Evolutionary conservation across 192 early-diverging fungal species (phyloP).

Genomic region (Linnemannia zychae): DNA sequence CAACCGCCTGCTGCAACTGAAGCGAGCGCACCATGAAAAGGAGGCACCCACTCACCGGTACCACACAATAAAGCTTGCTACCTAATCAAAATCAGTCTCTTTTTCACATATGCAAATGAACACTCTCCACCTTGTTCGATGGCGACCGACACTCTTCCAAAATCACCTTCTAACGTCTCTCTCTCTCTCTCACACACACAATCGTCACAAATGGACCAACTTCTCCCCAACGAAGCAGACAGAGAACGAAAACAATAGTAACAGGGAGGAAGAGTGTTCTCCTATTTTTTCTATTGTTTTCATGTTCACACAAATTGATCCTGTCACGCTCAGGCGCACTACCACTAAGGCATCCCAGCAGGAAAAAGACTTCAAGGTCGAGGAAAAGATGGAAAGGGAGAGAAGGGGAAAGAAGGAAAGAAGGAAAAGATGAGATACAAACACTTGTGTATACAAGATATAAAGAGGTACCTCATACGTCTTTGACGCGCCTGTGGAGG

Average conservation of each 20-base stretch:
- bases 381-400: not conserved
- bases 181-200: not conserved
- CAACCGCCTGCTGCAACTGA: no score
- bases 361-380: not conserved
- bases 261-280: not conserved
- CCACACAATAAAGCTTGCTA: no score
- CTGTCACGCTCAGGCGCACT: not conserved
- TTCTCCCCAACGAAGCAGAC: not conserved
- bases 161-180: not conserved
- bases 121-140: not conserved
- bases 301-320: not conserved
- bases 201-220: not conserved
- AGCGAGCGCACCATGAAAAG: no score
- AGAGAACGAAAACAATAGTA: not conserved
- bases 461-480: no score
- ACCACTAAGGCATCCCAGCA: not conserved
- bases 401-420: not conserved
- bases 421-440: not conserved
- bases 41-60: no score
- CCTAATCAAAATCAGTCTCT: no score
- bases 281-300: not conserved
- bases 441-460: not conserved
- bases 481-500: no score
- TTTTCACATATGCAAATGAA: no score
- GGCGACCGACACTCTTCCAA: not conserved